Conservation (phyloP, 495 filamentous ascomycete species). For the Pyrenopolyporus hunteri region DNA sequence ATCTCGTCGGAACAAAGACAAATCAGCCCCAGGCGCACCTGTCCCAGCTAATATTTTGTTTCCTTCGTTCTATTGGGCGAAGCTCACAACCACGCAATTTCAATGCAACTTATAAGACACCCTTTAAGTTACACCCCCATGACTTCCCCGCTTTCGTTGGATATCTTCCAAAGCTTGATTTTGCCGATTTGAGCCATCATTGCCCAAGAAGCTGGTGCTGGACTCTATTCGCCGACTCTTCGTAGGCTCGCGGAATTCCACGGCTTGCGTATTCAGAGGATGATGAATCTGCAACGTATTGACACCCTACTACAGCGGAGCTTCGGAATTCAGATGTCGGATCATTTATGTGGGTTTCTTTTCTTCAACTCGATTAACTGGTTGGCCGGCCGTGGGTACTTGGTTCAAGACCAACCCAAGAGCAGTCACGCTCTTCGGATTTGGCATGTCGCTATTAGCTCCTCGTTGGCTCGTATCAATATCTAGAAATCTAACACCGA, state of each 20-base stretch:
- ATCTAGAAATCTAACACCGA: constrained; percentile 5
- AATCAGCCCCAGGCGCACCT: constrained; percentile 33
- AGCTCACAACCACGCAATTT: constrained; percentile 14
- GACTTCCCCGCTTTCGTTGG: constrained; percentile 37
- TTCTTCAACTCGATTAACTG: constrained; percentile 4
- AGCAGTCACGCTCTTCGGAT: background rate
- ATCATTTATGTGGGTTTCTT: constrained; percentile 22
- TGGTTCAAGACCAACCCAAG: constrained; percentile 13
- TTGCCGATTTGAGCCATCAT: constrained; percentile 35
- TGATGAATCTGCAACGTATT: constrained; percentile 13
- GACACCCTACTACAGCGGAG: constrained; percentile 17
- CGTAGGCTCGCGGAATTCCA: constrained; percentile 24
- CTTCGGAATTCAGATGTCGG: constrained; percentile 26
- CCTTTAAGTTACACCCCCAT: constrained; percentile 35
- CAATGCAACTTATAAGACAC: constrained; percentile 31
- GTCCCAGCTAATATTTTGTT: constrained; percentile 30
- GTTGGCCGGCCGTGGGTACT: constrained; percentile 22
- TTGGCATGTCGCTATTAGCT: constrained; percentile 1
- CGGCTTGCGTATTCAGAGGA: constrained; percentile 13
- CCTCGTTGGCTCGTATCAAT: background rate
- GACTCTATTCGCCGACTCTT: constrained; percentile 9
- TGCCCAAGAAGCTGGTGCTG: constrained; percentile 29
- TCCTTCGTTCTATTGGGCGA: constrained; percentile 27
- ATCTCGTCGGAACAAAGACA: constrained; percentile 10
- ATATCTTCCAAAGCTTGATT: constrained; percentile 37